Conservation (phyloP, 768 basidiomycete genomes). For the Amanita rimosa region DNA sequence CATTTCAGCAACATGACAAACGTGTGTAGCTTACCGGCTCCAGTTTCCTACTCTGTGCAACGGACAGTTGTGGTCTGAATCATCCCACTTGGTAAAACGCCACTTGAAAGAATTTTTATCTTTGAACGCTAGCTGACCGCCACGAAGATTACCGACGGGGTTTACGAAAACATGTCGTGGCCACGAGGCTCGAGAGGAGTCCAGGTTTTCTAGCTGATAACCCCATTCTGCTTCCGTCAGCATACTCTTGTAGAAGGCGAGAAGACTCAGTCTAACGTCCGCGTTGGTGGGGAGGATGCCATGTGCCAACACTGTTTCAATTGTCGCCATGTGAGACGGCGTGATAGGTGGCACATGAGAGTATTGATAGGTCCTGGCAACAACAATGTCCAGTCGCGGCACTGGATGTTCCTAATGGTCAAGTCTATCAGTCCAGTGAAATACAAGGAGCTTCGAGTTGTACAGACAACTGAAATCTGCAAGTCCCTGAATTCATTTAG, state of each 20-base stretch:
- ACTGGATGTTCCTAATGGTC: no score
- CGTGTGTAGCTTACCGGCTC: no score
- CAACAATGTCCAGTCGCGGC: background rate
- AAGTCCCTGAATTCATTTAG: no score
- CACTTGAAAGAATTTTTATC: background rate
- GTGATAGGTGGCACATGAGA: background rate
- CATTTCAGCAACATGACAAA: no score
- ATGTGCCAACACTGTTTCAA: background rate
- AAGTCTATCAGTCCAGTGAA: no score
- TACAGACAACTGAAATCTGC: no score
- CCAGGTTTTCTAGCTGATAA: background rate
- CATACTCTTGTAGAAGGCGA: slow-evolving; percentile 4
- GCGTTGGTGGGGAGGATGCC: background rate
- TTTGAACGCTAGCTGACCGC: background rate
- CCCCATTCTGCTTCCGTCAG: slow-evolving; percentile 1
- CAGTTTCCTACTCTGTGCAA: background rate
- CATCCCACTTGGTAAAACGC: background rate
- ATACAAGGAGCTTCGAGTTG: no score
- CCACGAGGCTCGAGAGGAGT: no score
- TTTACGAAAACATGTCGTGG: background rate
- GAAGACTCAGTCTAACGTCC: background rate
- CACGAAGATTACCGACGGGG: background rate
- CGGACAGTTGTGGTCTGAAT: background rate
- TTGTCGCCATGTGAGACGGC: background rate
- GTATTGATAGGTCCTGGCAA: background rate